These are phyloP conservation scores for Fusarium sp. DNA, from an alignment of 2,329 filamentous ascomycete genomes.

Conservation along the genomic window DNA sequence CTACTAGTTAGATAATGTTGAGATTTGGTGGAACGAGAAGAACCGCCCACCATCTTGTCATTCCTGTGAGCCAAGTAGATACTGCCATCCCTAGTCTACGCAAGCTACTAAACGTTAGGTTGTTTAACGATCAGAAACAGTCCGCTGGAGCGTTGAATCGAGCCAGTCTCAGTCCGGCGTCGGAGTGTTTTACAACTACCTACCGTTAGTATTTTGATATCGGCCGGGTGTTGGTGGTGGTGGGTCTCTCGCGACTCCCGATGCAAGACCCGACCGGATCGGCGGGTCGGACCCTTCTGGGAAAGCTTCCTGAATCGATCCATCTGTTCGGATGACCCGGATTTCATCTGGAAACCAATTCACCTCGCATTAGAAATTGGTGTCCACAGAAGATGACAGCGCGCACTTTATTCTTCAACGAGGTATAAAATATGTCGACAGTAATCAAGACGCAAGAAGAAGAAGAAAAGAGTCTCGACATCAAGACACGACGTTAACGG, in stretches of 20 bases:
- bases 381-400: not conserved
- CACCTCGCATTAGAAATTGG: not conserved
- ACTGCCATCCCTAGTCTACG: not conserved
- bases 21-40: conserved; percentile 13
- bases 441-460: not conserved
- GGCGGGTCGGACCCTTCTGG: conserved; percentile 23
- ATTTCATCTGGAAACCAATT: conserved; percentile 5
- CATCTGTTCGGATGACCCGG: conserved; percentile 34
- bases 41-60: not conserved
- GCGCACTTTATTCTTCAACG: not conserved
- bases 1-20: not conserved
- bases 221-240: conserved; percentile 18
- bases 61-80: conserved; percentile 11
- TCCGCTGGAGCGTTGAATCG: not conserved
- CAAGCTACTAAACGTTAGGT: not conserved
- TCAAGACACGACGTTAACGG: conserved; percentile 19
- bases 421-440: not conserved
- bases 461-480: conserved; percentile 27
- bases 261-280: conserved; percentile 33
- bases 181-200: conserved; percentile 10
- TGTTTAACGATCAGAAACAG: not conserved
- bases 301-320: conserved; percentile 25
- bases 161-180: conserved; percentile 18
- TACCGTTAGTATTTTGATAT: conserved; percentile 16
- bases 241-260: conserved; percentile 20